Base-by-base conservation (phyloP, 2,329 filamentous ascomycete species). In the Calonectria multiphialidica region DNA sequence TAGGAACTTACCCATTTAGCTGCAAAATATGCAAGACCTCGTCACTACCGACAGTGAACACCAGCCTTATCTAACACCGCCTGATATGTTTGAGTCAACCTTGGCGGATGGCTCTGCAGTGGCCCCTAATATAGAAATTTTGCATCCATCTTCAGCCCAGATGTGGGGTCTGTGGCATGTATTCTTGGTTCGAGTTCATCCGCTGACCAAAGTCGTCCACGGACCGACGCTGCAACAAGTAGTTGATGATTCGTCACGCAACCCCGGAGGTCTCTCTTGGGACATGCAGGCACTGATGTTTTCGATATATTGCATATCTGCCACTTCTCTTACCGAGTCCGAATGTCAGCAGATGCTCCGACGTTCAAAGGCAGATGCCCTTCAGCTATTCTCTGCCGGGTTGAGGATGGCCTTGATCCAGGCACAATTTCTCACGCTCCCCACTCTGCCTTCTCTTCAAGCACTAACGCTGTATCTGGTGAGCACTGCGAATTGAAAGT, bases 141-240 rank as follows among this genome's bases (percentile, higher is more conserved):
- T 59, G 7, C 8, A 23, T 16, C 53, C 53, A 23, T 59, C 53
- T 18, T 61, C 68, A 7, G 21, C 21, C 5, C 71, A 73, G 18
- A 65, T 71, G 2, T 65, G 63, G 15, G n/a, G n/a, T 15, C 50
- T 73, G 1, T 73, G 71, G 71, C 68, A 68, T 15, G 12, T 68
- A 8, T 73, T 71, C 50, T 37, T 64, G 7, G 71, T 57, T 25
- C 65, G 68, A 23, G 68, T 73, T 1, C 50, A 73, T 61, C 68
- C 71, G 1, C 16, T 73, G 15, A 71, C 64, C 7, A 73, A 71
- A 25, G 15, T 73, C 12, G 42, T 73, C 8, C 71, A 73, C 45
- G 44, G 42, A 10, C 68, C 71, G 2, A 65, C 64, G 5, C 16
- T 68, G 9, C 47, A 73, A 21, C 28, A 59, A 9, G 12, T 44